Evolutionary conservation across 345 rosid genomes (phyloP).

Genomic region (Psidium friedrichsthalianum): DNA sequence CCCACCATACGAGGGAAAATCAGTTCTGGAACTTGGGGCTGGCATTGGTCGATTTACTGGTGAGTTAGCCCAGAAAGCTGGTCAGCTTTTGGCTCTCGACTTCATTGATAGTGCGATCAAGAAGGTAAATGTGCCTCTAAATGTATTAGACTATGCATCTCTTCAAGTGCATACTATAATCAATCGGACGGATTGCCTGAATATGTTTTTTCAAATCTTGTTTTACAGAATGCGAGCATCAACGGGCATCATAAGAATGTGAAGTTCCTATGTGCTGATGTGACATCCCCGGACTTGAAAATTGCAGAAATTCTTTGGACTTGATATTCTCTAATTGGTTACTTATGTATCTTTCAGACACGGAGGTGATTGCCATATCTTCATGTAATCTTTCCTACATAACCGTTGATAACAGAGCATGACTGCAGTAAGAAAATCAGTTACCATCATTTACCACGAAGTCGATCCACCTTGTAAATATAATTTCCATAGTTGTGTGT

Average conservation of each 20-base stretch:
- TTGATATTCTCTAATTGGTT: conserved; percentile 92
- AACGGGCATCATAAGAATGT: conserved; percentile 76
- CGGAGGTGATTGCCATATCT: conserved; percentile 42
- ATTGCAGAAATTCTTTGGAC: conserved; percentile 64
- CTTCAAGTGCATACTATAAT: not conserved
- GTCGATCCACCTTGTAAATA: not conserved
- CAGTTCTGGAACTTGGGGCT: conserved; percentile 86
- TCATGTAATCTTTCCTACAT: not conserved
- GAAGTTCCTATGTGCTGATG: conserved; percentile 81
- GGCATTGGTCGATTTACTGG: conserved; percentile 95
- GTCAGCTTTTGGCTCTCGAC: conserved; percentile 64
- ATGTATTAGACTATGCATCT: not conserved
- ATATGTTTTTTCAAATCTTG: conserved; percentile 2
- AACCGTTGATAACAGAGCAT: not conserved
- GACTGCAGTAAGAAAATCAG: not conserved
- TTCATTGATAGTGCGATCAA: conserved; percentile 77
- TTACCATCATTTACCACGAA: not conserved
- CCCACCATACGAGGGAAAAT: conserved; percentile 63
- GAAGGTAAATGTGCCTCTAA: conserved; percentile 37
- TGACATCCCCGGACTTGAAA: conserved; percentile 59
- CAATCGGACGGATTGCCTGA: not conserved
- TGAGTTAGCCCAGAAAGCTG: conserved; percentile 76
- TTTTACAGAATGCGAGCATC: conserved; percentile 54
- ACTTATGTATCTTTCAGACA: conserved; percentile 91
- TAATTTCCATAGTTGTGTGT: not conserved